phyloP scores from a whole-genome alignment of 2,329 filamentous ascomycete genomes.

The Pseudogymnoascus sp. region DNA sequence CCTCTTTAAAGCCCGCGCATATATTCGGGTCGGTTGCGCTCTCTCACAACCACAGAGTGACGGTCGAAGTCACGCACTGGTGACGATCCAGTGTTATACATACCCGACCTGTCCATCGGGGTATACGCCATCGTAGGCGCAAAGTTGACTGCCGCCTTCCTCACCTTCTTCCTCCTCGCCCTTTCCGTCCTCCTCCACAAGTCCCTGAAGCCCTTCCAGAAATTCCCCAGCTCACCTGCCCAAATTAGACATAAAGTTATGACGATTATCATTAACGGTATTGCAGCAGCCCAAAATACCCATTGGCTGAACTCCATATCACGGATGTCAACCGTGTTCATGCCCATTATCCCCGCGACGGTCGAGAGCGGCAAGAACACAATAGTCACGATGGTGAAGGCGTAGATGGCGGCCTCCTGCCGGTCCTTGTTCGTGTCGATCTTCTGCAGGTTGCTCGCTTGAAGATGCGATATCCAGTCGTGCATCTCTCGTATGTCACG shows the following conservation, averaged over 20 bases:
- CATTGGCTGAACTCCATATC: constrained; percentile 25
- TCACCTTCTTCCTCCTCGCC: neutral
- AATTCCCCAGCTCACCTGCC: constrained; percentile 16
- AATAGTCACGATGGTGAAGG: constrained; percentile 30
- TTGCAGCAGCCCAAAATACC: constrained; percentile 27
- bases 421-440: constrained; percentile 24
- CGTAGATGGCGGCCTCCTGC: constrained; percentile 26
- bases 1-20: neutral
- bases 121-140: neutral
- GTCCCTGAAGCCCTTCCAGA: constrained; percentile 1
- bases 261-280: constrained; percentile 25
- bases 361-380: constrained; percentile 29
- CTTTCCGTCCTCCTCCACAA: neutral
- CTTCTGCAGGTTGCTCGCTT: constrained; percentile 18
- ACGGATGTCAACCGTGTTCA: constrained; percentile 29
- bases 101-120: neutral
- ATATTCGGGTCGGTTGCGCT: neutral
- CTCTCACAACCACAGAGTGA: neutral
- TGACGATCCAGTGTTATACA: neutral
- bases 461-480: constrained; percentile 16
- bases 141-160: neutral
- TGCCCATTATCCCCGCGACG: constrained; percentile 27
- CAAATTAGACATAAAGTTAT: constrained; percentile 20
- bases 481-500: constrained; percentile 18
- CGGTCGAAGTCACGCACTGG: neutral